Conservation (phyloP, 331 rosid genomes). For the Saraca asoca region DNA sequence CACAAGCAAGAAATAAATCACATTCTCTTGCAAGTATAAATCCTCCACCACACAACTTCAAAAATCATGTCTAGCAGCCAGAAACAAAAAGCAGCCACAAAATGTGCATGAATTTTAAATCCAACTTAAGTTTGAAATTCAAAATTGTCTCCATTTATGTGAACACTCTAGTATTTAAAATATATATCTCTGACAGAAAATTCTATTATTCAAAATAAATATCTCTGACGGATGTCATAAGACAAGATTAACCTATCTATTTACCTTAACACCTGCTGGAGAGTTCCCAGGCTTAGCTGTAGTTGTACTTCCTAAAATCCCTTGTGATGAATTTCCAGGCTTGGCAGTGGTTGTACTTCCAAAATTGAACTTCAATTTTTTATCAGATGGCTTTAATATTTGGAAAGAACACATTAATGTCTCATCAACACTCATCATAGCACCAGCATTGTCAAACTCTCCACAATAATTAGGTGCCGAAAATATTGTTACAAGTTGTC, state of each 20-base stretch:
- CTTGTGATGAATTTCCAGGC: constrained; percentile 44
- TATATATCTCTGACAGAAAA: constrained; percentile 2
- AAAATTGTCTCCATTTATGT: constrained; percentile 9
- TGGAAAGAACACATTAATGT: too few species aligned
- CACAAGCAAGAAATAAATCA: background rate
- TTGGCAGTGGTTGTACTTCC: constrained; percentile 8
- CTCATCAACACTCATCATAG: too few species aligned
- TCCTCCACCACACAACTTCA: constrained; percentile 11
- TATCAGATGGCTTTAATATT: too few species aligned
- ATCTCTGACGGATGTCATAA: constrained; percentile 1
- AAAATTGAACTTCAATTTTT: too few species aligned
- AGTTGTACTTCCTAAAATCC: constrained; percentile 40
- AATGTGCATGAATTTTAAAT: constrained; percentile 16
- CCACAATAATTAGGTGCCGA: too few species aligned
- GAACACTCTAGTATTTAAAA: background rate
- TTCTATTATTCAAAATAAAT: constrained; percentile 14
- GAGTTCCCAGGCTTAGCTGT: constrained; percentile 64
- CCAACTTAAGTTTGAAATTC: background rate
- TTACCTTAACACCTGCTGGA: constrained; percentile 65
- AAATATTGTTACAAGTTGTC: too few species aligned
- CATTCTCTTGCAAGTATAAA: background rate
- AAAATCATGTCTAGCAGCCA: background rate
- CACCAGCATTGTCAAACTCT: too few species aligned
- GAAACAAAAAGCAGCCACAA: constrained; percentile 9
- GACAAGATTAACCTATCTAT: constrained; percentile 30